These are phyloP conservation scores for Aquilaria malaccensis DNA, from an alignment of 345 rosid genomes.

Conservation along the genomic window DNA sequence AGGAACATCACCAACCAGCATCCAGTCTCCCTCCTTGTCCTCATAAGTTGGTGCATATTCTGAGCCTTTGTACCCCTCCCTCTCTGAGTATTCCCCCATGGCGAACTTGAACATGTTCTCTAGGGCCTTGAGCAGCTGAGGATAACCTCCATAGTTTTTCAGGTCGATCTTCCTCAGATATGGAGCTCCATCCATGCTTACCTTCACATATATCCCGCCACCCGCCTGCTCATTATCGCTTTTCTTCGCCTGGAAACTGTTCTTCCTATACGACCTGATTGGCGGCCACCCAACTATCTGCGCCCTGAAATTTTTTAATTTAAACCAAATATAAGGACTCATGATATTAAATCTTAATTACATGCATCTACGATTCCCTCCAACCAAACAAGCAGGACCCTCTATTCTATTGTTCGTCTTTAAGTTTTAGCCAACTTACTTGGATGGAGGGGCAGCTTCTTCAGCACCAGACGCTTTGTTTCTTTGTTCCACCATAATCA, in stretches of 20 bases:
- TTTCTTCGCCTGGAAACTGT: constrained; percentile 37
- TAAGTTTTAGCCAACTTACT: constrained; percentile 34
- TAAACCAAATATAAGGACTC: background rate
- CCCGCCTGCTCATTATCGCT: constrained; percentile 30
- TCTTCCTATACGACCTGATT: constrained; percentile 54
- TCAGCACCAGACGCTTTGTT: constrained; percentile 4
- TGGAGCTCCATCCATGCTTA: constrained; percentile 90
- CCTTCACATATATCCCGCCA: constrained; percentile 61
- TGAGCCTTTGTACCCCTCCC: constrained; percentile 75
- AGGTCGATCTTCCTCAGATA: constrained; percentile 74
- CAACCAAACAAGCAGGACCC: too few species aligned
- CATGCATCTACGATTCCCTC: background rate
- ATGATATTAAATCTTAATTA: background rate
- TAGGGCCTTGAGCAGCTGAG: constrained; percentile 48
- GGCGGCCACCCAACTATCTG: constrained; percentile 89
- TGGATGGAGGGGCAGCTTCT: constrained; percentile 44
- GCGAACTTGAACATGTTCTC: constrained; percentile 74
- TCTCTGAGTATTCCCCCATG: constrained; percentile 50
- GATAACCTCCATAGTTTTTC: constrained; percentile 47
- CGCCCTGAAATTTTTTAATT: constrained; percentile 24
- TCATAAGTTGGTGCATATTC: constrained; percentile 71
- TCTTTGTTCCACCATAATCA: constrained; percentile 17
- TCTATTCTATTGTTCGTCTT: too few species aligned
- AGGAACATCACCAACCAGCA: constrained; percentile 86
- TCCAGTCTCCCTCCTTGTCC: constrained; percentile 86